A percentile compares a stretch with the other conserved stretches of the same genome.
Evolutionary conservation across 1,284 basidiomycete genomes (phyloP).

Genomic region (Fomitopsis pinicola): DNA sequence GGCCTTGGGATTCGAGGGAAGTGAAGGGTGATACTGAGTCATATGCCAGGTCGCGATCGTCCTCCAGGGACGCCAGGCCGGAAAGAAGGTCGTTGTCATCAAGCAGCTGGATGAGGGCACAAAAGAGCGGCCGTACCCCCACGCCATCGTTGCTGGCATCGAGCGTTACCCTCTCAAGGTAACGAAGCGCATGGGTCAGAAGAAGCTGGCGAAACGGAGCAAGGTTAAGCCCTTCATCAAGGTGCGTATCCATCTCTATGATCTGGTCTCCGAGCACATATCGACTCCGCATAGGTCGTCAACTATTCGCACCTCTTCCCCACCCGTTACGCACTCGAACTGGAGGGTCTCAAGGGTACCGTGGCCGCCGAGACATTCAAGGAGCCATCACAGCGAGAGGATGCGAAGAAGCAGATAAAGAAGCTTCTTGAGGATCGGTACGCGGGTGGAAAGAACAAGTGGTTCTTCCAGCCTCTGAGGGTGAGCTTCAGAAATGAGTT

Average conservation of each 20-base stretch:
- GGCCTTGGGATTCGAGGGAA: not conserved
- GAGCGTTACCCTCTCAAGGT: constrained; percentile 97
- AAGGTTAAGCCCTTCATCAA: constrained; percentile 99
- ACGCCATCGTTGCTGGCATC: constrained; percentile 94
- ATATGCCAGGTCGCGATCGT: constrained; percentile 81
- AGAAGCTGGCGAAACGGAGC: constrained; percentile 85
- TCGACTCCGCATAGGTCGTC: constrained; percentile 50
- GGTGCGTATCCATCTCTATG: constrained; percentile 45
- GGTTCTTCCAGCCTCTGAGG: constrained; percentile 85
- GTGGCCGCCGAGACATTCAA: constrained; percentile 89
- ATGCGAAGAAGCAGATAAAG: constrained; percentile 94
- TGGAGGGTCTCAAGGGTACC: constrained; percentile 87
- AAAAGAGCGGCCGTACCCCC: constrained; percentile 89
- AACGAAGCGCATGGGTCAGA: constrained; percentile 93
- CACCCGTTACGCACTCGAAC: constrained; percentile 92
- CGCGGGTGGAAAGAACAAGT: constrained; percentile 88
- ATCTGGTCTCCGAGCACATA: not conserved
- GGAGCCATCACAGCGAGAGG: constrained; percentile 89
- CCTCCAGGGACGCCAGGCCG: constrained; percentile 95
- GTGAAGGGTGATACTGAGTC: constrained; percentile 1
- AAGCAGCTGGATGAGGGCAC: constrained; percentile 87
- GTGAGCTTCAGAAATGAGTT: constrained; percentile 39
- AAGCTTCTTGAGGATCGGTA: constrained; percentile 94
- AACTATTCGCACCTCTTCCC: constrained; percentile 99
- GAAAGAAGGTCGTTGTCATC: constrained; percentile 89